Evolutionary conservation across 345 rosid species (phyloP).

Genomic region (Brassica incana): DNA sequence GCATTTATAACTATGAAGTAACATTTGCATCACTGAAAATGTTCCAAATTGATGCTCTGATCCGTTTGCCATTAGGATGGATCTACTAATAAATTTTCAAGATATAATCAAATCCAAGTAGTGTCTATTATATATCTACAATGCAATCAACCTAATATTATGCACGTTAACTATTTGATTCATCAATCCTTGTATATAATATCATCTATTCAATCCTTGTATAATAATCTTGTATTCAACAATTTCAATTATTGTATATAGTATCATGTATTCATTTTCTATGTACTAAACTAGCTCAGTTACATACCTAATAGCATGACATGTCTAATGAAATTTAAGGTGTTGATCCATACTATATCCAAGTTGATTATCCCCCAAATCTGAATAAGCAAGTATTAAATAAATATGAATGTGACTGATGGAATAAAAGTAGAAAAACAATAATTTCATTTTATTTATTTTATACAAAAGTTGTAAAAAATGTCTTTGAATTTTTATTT

Average conservation of each 20-base stretch:
- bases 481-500: not conserved
- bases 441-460: no score
- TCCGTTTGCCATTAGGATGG: not conserved
- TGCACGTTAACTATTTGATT: not conserved
- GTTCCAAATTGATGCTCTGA: not conserved
- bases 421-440: not conserved
- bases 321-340: not conserved
- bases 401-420: not conserved
- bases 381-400: not conserved
- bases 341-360: not conserved
- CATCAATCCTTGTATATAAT: not conserved
- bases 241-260: not conserved
- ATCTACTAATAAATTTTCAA: not conserved
- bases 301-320: not conserved
- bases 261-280: not conserved
- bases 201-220: not conserved
- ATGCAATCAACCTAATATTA: not conserved
- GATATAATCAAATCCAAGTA: not conserved
- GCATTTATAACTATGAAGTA: not conserved
- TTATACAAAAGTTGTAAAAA: no score
- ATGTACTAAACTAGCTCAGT: not conserved
- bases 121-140: not conserved
- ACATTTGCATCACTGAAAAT: not conserved
- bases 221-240: not conserved
- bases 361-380: not conserved